Percentiles rank a stretch among this genome's conserved stretches.
Conservation (phyloP, 2,329 filamentous ascomycete species). For the Rhynchosporium agropyri region DNA sequence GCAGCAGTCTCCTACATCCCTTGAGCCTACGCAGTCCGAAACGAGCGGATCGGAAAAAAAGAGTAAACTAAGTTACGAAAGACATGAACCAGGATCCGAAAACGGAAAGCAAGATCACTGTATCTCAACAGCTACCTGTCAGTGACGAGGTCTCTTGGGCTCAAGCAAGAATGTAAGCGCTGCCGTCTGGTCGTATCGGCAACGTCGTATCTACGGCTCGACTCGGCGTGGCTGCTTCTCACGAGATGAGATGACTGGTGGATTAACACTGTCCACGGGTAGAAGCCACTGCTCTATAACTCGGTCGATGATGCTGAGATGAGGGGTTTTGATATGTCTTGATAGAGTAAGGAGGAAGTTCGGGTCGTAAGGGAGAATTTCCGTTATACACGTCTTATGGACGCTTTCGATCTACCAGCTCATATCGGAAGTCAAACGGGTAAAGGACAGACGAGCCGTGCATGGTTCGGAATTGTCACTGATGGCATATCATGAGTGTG, state of each 20-base stretch:
- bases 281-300: neutral
- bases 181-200: neutral
- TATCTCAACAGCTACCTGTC: conserved; percentile 8
- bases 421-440: neutral
- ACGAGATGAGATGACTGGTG: conserved; percentile 5
- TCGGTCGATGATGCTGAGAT: conserved; percentile 13
- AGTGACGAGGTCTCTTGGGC: neutral
- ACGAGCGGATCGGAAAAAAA: neutral
- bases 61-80: neutral
- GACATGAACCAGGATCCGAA: conserved; percentile 7
- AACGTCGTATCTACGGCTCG: conserved; percentile 6
- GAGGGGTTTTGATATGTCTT: neutral
- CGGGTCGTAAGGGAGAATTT: conserved; percentile 10
- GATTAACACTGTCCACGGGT: neutral
- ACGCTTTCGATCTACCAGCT: neutral
- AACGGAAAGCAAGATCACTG: conserved; percentile 5
- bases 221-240: neutral
- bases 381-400: neutral
- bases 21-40: neutral
- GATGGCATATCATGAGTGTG: neutral
- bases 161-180: neutral
- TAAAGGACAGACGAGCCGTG: conserved; percentile 15
- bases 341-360: neutral
- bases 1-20: conserved; percentile 11
- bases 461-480: neutral